Percentiles rank a stretch among this genome's conserved stretches.
Evolutionary conservation across 2,329 filamentous ascomycete genomes (phyloP).

Genomic region (Juglanconis sp.): DNA sequence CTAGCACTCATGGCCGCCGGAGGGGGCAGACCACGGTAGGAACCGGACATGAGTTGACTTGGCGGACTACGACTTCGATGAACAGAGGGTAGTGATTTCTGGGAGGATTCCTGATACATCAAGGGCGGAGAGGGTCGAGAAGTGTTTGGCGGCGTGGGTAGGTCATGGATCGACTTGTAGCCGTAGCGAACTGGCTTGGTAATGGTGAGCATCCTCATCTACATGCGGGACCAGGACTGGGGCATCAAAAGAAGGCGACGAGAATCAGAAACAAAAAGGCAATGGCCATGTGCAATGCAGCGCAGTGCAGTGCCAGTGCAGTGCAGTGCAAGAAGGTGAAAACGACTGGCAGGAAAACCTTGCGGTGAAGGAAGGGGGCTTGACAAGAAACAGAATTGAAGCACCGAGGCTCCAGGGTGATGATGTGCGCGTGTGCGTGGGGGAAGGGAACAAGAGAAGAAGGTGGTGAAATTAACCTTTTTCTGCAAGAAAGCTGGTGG

Average conservation of each 20-base stretch:
- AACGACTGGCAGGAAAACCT: constrained; percentile 8
- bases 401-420: constrained; percentile 13
- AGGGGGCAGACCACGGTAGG: constrained; percentile 67
- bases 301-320: no score
- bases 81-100: constrained; percentile 37
- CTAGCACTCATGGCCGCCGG: constrained; percentile 64
- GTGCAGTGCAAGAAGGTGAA: constrained; percentile 1
- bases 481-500: constrained; percentile 39
- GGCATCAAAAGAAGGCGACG: constrained; percentile 13
- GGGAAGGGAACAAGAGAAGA: constrained; percentile 16
- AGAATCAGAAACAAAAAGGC: constrained; percentile 3
- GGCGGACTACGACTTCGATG: constrained; percentile 45
- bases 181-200: constrained; percentile 58
- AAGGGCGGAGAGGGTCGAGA: constrained; percentile 54
- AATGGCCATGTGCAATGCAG: constrained; percentile 2
- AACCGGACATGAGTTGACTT: constrained; percentile 62
- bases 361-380: constrained; percentile 10
- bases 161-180: constrained; percentile 60
- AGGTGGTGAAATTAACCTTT: constrained; percentile 36
- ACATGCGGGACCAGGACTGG: constrained; percentile 21
- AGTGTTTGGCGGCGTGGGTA: constrained; percentile 56
- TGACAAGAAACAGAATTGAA: constrained; percentile 14
- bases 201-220: constrained; percentile 57
- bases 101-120: constrained; percentile 44
- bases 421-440: constrained; percentile 1